A percentile compares a stretch with the other conserved stretches of the same genome.
phyloP scores from a whole-genome alignment of 208 protist genomes.

The Leishmania arabica region DNA sequence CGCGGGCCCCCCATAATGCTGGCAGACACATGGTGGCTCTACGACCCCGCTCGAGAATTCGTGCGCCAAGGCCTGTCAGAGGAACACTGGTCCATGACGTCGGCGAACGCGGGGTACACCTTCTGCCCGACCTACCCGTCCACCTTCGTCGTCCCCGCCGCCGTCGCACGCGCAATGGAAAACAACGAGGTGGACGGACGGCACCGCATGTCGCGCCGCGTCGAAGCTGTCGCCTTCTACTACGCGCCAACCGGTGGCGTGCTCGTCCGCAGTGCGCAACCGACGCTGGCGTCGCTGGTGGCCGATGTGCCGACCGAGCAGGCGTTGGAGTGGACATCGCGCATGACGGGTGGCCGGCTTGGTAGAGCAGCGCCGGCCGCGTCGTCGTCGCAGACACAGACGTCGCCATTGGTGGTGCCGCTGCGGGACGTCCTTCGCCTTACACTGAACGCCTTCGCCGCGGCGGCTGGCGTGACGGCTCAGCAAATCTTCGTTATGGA shows the following conservation, averaged over 20 bases:
- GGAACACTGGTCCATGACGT: conserved; percentile 38
- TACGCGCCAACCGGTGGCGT: conserved; percentile 42
- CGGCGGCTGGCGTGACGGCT: conserved; percentile 13
- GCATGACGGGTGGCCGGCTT: conserved; percentile 14
- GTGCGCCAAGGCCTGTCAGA: conserved; percentile 33
- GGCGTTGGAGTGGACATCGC: conserved; percentile 15
- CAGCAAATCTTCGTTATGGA: conserved; percentile 44
- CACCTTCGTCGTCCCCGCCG: conserved; percentile 46
- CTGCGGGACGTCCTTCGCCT: conserved; percentile 17
- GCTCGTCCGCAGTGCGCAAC: conserved; percentile 78
- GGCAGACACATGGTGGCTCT: conserved; percentile 56
- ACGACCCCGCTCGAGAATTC: conserved; percentile 43
- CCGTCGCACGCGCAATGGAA: conserved; percentile 26
- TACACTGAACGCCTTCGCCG: conserved; percentile 26
- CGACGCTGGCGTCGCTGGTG: conserved; percentile 34
- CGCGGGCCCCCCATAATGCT: conserved; percentile 3
- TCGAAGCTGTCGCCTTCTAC: conserved; percentile 80
- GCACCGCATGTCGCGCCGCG: conserved; percentile 50
- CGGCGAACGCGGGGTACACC: conserved; percentile 36
- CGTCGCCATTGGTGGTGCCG: background rate
- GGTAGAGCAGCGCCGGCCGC: conserved; percentile 1
- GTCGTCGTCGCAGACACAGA: background rate
- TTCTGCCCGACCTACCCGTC: conserved; percentile 57
- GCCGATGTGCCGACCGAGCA: conserved; percentile 15
- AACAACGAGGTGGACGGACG: conserved; percentile 17